Percentiles rank a stretch among this genome's conserved stretches.
Evolutionary conservation across 108 stramenopile species (phyloP).

Genomic region (Skeletonema costatum): DNA sequence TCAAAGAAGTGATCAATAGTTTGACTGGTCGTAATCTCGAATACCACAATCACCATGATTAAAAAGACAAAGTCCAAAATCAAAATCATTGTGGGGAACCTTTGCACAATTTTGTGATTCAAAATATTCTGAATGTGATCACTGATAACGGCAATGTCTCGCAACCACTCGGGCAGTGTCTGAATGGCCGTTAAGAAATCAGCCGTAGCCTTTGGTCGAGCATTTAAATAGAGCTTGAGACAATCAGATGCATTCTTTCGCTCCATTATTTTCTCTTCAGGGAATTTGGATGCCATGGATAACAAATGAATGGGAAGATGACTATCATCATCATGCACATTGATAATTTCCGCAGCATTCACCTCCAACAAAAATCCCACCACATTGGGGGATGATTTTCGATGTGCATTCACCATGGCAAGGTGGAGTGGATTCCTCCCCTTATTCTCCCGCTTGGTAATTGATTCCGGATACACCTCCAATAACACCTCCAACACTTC

Average conservation of each 20-base stretch:
- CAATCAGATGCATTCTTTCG: conserved; percentile 65
- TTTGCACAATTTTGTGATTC: conserved; percentile 77
- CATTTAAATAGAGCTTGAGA: conserved; percentile 71
- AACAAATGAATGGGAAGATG: conserved; percentile 76
- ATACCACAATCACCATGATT: conserved; percentile 68
- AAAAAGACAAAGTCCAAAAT: conserved; percentile 76
- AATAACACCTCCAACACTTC: conserved; percentile 69
- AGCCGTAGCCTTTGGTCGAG: conserved; percentile 60
- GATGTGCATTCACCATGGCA: conserved; percentile 88
- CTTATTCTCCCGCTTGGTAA: conserved; percentile 66
- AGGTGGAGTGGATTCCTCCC: conserved; percentile 84
- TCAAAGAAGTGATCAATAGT: conserved; percentile 62
- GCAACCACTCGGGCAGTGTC: conserved; percentile 79
- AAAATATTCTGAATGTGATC: conserved; percentile 79
- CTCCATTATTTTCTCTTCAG: conserved; percentile 29
- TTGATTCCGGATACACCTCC: conserved; percentile 66
- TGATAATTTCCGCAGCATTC: conserved; percentile 48
- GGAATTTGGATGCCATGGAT: conserved; percentile 46
- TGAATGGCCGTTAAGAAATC: conserved; percentile 84
- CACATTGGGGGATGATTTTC: conserved; percentile 70
- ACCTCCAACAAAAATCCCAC: conserved; percentile 64
- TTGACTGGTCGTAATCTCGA: conserved; percentile 66
- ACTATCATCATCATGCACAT: conserved; percentile 72
- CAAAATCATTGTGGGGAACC: conserved; percentile 81
- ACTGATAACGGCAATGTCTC: conserved; percentile 78